Evolutionary conservation across 306 rosid genomes (phyloP), one percentile per base, ranked within the genome.

Genomic region (Begonia peltatifolia): DNA sequence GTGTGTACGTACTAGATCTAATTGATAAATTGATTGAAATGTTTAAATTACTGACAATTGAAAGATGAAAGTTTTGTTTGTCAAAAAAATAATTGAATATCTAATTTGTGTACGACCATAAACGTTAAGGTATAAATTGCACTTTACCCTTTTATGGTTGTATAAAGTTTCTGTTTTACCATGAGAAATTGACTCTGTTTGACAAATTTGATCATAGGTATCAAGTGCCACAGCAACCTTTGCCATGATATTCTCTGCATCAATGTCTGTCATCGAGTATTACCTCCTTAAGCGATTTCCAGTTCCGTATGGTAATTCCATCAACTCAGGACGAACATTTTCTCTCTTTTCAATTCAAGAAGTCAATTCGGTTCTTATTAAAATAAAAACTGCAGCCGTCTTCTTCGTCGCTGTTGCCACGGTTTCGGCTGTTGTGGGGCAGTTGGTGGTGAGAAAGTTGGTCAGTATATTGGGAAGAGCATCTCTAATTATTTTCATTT

Each of bases 141-240:
- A 41, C 57, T 66, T 57, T 67, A 46, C 8, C 8, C 38, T 30
- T 30, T 30, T 30, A 30, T 30, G 0, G 8, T 30, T 30, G 38
- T 30, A 2, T 6, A 30, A 30, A 30, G 23, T 20, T 20, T 30
- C 0, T 30, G 38, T 30, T 5, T 25, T 30, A 2, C 38, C 0
- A 1, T 30, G 8, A 30, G 38, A 30, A 30, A 5, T 6, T 30
- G 38, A 30, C 8, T 30, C 6, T 17, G 38, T 30, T 52, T 10
- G 11, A 3, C 4, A 6, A 13, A 63, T 57, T n/a, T 47, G n/a
- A 44, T 54, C 59, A 72, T 72, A 90, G 99, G 99, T 90, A 42
- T 80, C 99, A 20, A 90, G 96, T 11, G 99, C 99, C 67, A 74
- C 95, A 12, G 99, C 99, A 44, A 90, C 96, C 3, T 86, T 90